A percentile compares a stretch with the other conserved stretches of the same genome.
These are phyloP conservation scores for Blastobotrys chiropterorum DNA, from an alignment of 805 yeast genomes.

Conservation along the genomic window DNA sequence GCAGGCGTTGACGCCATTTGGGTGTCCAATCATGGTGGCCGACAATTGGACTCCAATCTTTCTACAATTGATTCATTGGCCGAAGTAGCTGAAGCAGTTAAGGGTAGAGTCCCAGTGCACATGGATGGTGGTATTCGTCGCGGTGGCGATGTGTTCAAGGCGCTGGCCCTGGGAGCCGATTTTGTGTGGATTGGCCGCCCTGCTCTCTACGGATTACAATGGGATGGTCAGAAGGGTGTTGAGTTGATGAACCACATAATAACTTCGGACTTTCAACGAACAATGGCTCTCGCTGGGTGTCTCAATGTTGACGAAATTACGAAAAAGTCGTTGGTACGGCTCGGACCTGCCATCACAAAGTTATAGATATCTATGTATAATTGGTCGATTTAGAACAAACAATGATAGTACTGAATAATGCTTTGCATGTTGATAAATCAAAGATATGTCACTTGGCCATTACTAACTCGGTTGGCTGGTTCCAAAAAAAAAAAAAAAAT, in stretches of 20 bases:
- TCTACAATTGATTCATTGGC: constrained; percentile 62
- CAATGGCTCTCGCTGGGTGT: constrained; percentile 25
- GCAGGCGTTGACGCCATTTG: constrained; percentile 60
- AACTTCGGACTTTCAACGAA: constrained; percentile 21
- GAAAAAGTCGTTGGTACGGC: constrained; percentile 1
- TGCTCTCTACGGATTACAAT: constrained; percentile 56
- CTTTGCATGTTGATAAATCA: too few species aligned
- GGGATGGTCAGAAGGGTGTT: constrained; percentile 67
- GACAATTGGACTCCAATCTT: constrained; percentile 59
- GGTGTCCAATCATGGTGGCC: constrained; percentile 70
- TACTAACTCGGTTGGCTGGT: too few species aligned
- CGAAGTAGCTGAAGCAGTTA: constrained; percentile 32
- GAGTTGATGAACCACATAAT: constrained; percentile 25
- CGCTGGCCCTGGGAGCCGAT: constrained; percentile 63
- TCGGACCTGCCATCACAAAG: constrained; percentile 2
- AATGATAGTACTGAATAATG: too few species aligned
- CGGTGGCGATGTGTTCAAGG: constrained; percentile 62
- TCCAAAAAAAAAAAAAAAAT: too few species aligned
- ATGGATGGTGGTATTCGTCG: constrained; percentile 67
- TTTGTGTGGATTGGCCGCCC: constrained; percentile 65
- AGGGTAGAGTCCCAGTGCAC: constrained; percentile 48
- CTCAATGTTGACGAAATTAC: background rate
- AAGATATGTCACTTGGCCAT: too few species aligned
- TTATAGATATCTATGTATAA: background rate
- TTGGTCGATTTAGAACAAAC: background rate